Percentiles rank a stretch among this genome's conserved stretches.
phyloP scores from a whole-genome alignment of 208 protist species.

The Angomonas ambiguus region DNA sequence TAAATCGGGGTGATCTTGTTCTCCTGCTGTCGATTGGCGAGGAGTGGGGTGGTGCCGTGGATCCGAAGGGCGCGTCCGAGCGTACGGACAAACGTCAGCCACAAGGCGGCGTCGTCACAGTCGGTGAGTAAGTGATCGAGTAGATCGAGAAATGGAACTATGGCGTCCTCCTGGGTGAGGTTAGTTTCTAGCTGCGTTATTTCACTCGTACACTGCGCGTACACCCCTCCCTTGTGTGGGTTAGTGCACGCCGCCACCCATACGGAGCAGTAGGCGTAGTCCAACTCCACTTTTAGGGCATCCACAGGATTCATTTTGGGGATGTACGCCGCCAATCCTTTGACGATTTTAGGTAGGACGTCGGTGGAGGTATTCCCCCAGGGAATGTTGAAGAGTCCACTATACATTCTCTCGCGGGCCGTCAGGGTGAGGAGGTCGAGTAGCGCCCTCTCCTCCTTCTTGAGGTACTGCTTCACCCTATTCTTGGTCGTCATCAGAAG shows the following conservation, averaged over 20 bases:
- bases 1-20: conserved; percentile 1
- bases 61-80: background rate
- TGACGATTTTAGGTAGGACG: background rate
- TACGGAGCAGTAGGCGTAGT: conserved; percentile 1
- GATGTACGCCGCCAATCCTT: background rate
- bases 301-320: background rate
- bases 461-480: background rate
- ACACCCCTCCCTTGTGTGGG: background rate
- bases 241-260: background rate
- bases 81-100: background rate
- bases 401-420: background rate
- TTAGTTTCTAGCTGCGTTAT: background rate
- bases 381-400: background rate
- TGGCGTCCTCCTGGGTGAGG: background rate
- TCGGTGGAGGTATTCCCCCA: background rate
- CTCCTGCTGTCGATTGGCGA: background rate
- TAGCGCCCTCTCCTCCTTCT: background rate
- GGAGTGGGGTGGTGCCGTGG: background rate
- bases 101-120: background rate
- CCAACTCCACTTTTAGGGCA: background rate
- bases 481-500: background rate
- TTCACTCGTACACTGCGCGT: background rate
- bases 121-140: conserved; percentile 13
- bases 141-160: conserved; percentile 7
- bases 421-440: background rate